Conservation (phyloP, 2,329 filamentous ascomycete genomes). For the Ascochyta koolunga region DNA sequence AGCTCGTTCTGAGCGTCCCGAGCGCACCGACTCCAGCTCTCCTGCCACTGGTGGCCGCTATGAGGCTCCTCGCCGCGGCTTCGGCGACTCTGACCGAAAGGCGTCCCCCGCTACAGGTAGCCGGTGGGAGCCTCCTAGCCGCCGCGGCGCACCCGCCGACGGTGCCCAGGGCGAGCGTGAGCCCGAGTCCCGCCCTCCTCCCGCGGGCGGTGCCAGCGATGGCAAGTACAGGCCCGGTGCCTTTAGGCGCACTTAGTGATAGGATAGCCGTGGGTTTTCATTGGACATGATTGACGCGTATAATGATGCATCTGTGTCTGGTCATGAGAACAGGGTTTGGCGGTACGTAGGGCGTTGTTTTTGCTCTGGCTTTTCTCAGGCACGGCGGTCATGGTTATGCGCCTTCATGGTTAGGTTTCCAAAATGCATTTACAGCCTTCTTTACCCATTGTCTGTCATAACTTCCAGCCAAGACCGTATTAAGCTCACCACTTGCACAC, state of each 20-base stretch:
- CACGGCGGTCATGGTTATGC: conserved; percentile 13
- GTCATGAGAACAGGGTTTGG: conserved; percentile 16
- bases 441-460: too few species aligned
- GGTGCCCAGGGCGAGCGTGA: conserved; percentile 31
- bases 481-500: too few species aligned
- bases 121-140: conserved; percentile 38
- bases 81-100: conserved; percentile 39
- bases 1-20: conserved; percentile 33
- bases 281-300: conserved; percentile 20
- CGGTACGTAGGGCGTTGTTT: conserved; percentile 17
- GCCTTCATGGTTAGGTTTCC: conserved; percentile 4
- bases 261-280: conserved; percentile 11
- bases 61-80: conserved; percentile 36
- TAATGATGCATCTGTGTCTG: conserved; percentile 1
- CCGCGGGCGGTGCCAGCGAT: conserved; percentile 34
- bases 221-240: conserved; percentile 51
- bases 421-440: conserved; percentile 18
- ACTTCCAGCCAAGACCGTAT: too few species aligned
- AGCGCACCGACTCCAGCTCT: conserved; percentile 19
- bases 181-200: conserved; percentile 32
- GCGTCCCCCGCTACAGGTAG: conserved; percentile 41
- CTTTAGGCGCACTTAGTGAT: conserved; percentile 34
- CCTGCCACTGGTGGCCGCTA: conserved; percentile 39
- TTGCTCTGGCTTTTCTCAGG: conserved; percentile 9
- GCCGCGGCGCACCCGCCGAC: conserved; percentile 31